Evolutionary conservation across 2,329 filamentous ascomycete species (phyloP), one percentile per base, ranked within the genome.

Genomic region (Periconia digitata): DNA sequence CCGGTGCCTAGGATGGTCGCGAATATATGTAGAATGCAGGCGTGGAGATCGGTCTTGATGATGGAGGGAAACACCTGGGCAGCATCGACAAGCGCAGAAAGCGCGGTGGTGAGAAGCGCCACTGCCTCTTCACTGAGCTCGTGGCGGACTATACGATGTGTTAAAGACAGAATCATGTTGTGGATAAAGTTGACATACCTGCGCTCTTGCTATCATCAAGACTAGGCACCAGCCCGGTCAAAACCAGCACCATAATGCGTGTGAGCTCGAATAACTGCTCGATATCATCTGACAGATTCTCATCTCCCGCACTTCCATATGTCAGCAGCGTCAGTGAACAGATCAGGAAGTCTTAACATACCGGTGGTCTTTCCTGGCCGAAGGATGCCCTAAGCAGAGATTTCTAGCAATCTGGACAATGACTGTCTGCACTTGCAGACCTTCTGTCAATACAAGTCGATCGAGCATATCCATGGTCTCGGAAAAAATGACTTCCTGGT

Each of bases 221-320:
- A 51, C 92, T 95, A 4, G 95, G 94, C 18, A 99, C 77, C 34
- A 96, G 77, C 0, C 92, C 90, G 0, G 91, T 88, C 22, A 99
- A 79, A 1, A 97, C 92, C 8, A 99, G 79, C 15, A 97, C 92
- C 54, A 97, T 96, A 66, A 96, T 96, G 55, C 94, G 84, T 0
- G 94, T 99, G 40, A 99, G 79, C 72, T 99, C 94, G 63, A 99
- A 99, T 0, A 99, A 80, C 72, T 99, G 94, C 66, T 99, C 94
- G 54, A 99, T 96, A 66, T 99, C 94, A 64, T 99, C 94, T 0
- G 90, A 95, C 10, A 99, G 76, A 67, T 94, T 87, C 15, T 86
- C 85, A 44, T 91, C 88, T 6, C 69, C 72, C 27, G 66, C 63
- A 35, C 64, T 70, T 40, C n/a, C 4, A 23, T 20, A 2, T 16